Percentiles rank a stretch among this genome's conserved stretches.
These are phyloP conservation scores for Penicillium sumatraense DNA, from an alignment of 2,329 filamentous ascomycete species.

Conservation along the genomic window DNA sequence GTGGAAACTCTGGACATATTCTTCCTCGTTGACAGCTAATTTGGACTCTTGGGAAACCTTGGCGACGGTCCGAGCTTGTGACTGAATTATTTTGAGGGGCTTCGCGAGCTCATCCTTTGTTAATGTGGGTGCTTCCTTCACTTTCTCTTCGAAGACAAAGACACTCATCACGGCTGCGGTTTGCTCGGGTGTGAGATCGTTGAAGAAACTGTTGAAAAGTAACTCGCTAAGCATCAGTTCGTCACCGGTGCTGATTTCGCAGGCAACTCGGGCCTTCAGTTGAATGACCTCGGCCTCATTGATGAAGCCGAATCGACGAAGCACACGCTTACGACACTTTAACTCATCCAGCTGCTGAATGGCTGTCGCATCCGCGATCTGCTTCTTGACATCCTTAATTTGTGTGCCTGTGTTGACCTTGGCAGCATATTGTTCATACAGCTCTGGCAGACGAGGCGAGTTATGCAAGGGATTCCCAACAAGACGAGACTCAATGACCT, in stretches of 20 bases:
- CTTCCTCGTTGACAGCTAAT: slow-evolving; percentile 89
- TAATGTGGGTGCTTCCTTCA: slow-evolving; percentile 71
- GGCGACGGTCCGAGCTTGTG: slow-evolving; percentile 83
- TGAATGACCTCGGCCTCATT: slow-evolving; percentile 95
- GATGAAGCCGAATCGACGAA: slow-evolving; percentile 92
- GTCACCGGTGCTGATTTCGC: slow-evolving; percentile 96
- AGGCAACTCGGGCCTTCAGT: slow-evolving; percentile 94
- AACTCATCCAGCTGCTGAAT: slow-evolving; percentile 94
- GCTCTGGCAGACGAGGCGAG: slow-evolving; percentile 77
- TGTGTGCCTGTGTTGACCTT: slow-evolving; percentile 78
- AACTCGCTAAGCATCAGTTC: slow-evolving; percentile 92
- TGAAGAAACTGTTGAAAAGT: slow-evolving; percentile 97
- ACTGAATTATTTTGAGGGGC: slow-evolving; percentile 83
- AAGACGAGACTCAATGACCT: slow-evolving; percentile 89
- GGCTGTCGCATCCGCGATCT: slow-evolving; percentile 81
- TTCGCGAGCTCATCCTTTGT: slow-evolving; percentile 80
- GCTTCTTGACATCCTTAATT: slow-evolving; percentile 87
- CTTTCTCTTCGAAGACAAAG: slow-evolving; percentile 98
- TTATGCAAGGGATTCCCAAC: slow-evolving; percentile 90
- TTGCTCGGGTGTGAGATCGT: slow-evolving; percentile 86
- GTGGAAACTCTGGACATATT: slow-evolving; percentile 88
- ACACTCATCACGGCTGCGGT: slow-evolving; percentile 85
- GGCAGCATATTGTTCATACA: slow-evolving; percentile 84
- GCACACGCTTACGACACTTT: slow-evolving; percentile 91
- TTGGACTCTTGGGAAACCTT: slow-evolving; percentile 97